Conservation (phyloP, 345 rosid species). For the Theobroma cacao region DNA sequence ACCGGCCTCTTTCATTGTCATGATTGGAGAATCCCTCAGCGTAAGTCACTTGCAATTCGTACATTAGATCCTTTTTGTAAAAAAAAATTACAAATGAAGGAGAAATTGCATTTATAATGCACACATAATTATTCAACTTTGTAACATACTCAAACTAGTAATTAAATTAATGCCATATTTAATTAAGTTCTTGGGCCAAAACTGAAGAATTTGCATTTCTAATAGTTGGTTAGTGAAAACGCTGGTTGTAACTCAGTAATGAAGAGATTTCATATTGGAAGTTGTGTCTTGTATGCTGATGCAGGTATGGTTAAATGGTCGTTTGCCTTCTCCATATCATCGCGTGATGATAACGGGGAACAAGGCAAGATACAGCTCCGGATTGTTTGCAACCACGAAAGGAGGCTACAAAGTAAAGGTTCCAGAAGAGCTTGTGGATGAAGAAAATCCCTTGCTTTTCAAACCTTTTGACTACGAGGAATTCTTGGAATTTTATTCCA, state of each 20-base stretch:
- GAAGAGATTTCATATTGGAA: not conserved
- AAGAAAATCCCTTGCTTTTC: slow-evolving; percentile 9
- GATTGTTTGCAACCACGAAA: not conserved
- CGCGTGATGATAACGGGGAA: slow-evolving; percentile 19
- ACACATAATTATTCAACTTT: not conserved
- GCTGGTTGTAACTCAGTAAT: too few species aligned
- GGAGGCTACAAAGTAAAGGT: slow-evolving; percentile 10
- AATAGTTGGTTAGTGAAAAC: too few species aligned
- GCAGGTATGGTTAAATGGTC: slow-evolving; percentile 14
- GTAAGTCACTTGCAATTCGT: slow-evolving; percentile 24
- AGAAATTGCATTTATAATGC: not conserved
- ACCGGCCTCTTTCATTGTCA: not conserved
- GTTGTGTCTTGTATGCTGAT: not conserved
- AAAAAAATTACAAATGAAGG: not conserved
- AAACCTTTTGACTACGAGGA: slow-evolving; percentile 13
- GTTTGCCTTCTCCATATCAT: slow-evolving; percentile 4
- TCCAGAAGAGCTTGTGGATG: slow-evolving; percentile 19
- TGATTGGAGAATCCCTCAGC: slow-evolving; percentile 16
- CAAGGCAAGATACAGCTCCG: not conserved
- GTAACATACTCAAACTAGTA: too few species aligned
- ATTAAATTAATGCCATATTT: too few species aligned
- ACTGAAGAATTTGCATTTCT: too few species aligned
- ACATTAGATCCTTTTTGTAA: not conserved
- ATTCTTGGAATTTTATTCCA: slow-evolving; percentile 29
- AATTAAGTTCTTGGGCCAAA: too few species aligned